Conservation (phyloP, 176 grass and related monocot species). For the Oryza australiensis region DNA sequence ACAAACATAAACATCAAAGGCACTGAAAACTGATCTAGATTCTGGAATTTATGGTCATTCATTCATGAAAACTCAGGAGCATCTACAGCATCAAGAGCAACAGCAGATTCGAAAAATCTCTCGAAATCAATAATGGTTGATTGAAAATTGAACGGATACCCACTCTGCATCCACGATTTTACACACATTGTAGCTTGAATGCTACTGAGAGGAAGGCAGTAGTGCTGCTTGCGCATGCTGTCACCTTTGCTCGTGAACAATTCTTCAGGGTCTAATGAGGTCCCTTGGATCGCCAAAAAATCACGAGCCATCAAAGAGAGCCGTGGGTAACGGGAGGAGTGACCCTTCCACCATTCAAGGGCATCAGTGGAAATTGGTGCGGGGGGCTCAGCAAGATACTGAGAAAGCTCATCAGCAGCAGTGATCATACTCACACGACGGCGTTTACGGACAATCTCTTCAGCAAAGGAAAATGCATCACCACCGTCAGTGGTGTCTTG, state of each 20-base stretch:
- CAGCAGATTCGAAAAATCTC: conserved; percentile 54
- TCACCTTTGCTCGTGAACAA: conserved; percentile 85
- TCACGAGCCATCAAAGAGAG: conserved; percentile 93
- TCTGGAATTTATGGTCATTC: conserved; percentile 10
- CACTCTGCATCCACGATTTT: conserved; percentile 79
- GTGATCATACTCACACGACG: conserved; percentile 61
- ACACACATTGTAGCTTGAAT: conserved; percentile 69
- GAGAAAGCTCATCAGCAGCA: conserved; percentile 76
- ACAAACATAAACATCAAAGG: conserved; percentile 38
- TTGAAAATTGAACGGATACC: conserved; percentile 74
- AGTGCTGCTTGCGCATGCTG: conserved; percentile 63
- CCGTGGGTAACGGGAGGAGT: conserved; percentile 72
- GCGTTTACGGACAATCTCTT: conserved; percentile 88
- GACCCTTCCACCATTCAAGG: conserved; percentile 89
- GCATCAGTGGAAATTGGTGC: conserved; percentile 71
- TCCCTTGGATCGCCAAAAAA: conserved; percentile 80
- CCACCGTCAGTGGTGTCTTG: conserved; percentile 49
- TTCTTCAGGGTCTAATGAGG: conserved; percentile 75
- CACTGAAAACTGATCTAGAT: conserved; percentile 15
- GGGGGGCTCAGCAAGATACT: conserved; percentile 74
- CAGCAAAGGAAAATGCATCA: conserved; percentile 80
- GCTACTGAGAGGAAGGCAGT: conserved; percentile 64
- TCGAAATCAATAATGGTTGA: conserved; percentile 65
- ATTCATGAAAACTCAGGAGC: conserved; percentile 16
- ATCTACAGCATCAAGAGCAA: conserved; percentile 31